These are phyloP conservation scores for Lactarius akahatsu DNA, from an alignment of 768 basidiomycete genomes.

Conservation along the genomic window DNA sequence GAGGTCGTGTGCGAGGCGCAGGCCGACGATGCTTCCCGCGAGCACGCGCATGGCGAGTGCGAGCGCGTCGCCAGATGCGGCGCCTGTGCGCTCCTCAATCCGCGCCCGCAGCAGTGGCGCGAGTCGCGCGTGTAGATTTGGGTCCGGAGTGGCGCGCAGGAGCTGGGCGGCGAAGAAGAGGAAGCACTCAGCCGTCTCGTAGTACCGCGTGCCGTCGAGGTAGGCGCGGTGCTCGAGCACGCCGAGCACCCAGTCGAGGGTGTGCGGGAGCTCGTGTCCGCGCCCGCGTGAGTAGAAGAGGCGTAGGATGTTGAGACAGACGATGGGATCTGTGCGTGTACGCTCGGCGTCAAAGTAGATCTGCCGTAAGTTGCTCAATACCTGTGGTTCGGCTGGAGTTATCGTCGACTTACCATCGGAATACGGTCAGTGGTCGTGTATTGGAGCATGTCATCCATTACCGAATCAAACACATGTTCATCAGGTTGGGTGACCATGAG, in stretches of 20 bases:
- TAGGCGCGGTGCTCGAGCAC: constrained; percentile 54
- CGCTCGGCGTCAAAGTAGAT: constrained; percentile 54
- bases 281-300: constrained; percentile 53
- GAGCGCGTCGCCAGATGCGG: constrained; percentile 46
- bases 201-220: constrained; percentile 55
- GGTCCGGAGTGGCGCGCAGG: constrained; percentile 38
- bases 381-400: neutral
- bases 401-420: constrained; percentile 29
- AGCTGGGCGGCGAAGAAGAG: constrained; percentile 52
- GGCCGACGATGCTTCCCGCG: constrained; percentile 43
- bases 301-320: constrained; percentile 50
- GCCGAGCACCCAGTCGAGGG: constrained; percentile 49
- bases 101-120: constrained; percentile 46
- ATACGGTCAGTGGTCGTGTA: constrained; percentile 52
- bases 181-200: constrained; percentile 52
- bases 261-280: constrained; percentile 44
- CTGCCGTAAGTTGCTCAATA: constrained; percentile 32
- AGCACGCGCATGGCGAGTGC: constrained; percentile 57
- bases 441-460: constrained; percentile 59
- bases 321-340: constrained; percentile 53
- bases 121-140: constrained; percentile 38
- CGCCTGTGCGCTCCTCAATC: constrained; percentile 50
- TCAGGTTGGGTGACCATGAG: constrained; percentile 43
- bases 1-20: constrained; percentile 47
- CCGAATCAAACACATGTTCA: constrained; percentile 38